Base-by-base conservation (phyloP, 228 moss, liverwort and hornwort genomes). In the Sphagnum fallax region DNA sequence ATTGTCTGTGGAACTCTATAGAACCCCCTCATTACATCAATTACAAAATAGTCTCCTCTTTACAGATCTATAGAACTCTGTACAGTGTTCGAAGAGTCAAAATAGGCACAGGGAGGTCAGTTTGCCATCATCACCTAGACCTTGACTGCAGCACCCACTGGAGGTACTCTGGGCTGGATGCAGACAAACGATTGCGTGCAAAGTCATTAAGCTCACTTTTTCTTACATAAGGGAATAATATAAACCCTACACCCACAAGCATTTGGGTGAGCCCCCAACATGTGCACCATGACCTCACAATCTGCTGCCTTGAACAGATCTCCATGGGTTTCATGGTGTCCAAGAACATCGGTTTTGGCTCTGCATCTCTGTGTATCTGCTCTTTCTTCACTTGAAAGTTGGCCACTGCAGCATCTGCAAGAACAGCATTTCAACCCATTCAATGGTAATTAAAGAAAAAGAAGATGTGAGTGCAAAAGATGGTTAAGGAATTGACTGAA, bases 71-170 rank as follows among this genome's bases (percentile, higher is more conserved):
- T 32, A 32, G 0, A 0, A 32, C 32, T 32, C 32, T 32, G 32
- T 32, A 32, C 32, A 32, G 32, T 32, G 32, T 32, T 32, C 32
- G 32, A 32, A 32, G 32, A 32, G 32, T 32, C 6, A 50, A 49
- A 9, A 61, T 49, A 53, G 32, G 53, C 52, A 52, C 55, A 75
- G 60, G 69, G 59, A 60, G 65, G 15, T 64, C 47, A n/a, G 11
- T 64, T 7, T 32, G 18, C 16, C 61, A 49, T 81, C 69, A 79
- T 51, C 77, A 77, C 75, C 77, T 71, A 48, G 79, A 65, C 74
- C 61, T 75, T 9, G 82, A 3, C 70, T 80, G 86, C 69, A 86
- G 69, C 67, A 86, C 60, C 86, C 80, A 71, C 61, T 73, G 77
- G 13, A 75, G 63, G 60, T 86, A 77, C 11, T 64, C 53, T 60